Evolutionary conservation across 2,329 filamentous ascomycete species (phyloP).

Genomic region (Coniochaeta prunicola): DNA sequence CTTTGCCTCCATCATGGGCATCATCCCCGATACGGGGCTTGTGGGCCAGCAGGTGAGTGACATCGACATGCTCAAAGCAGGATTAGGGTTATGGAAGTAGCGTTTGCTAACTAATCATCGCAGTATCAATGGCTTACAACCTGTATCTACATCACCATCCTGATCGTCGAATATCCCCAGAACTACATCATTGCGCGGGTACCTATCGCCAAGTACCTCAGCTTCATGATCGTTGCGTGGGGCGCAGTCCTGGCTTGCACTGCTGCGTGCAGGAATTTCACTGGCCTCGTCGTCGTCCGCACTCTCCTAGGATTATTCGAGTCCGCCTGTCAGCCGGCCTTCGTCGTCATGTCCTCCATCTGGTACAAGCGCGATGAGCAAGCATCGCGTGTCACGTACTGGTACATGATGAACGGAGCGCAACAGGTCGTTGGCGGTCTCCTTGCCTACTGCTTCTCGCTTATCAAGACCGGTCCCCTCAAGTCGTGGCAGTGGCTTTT

Average conservation of each 20-base stretch:
- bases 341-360: slow-evolving; percentile 59
- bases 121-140: slow-evolving; percentile 67
- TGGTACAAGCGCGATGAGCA: slow-evolving; percentile 69
- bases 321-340: slow-evolving; percentile 60
- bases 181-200: slow-evolving; percentile 46
- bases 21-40: slow-evolving; percentile 43
- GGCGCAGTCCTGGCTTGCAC: slow-evolving; percentile 53
- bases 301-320: slow-evolving; percentile 66
- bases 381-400: slow-evolving; percentile 58
- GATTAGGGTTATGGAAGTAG: background rate
- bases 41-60: slow-evolving; percentile 18
- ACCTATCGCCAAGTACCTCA: slow-evolving; percentile 61
- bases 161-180: slow-evolving; percentile 66
- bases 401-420: slow-evolving; percentile 72
- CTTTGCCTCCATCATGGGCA: slow-evolving; percentile 58
- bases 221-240: slow-evolving; percentile 58
- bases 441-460: slow-evolving; percentile 56
- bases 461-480: slow-evolving; percentile 44
- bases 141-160: slow-evolving; percentile 66
- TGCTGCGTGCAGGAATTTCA: slow-evolving; percentile 53
- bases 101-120: background rate
- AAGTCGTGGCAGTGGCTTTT: slow-evolving; percentile 65
- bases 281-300: slow-evolving; percentile 50
- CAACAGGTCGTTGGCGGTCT: slow-evolving; percentile 68
- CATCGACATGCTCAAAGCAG: background rate